Evolutionary conservation across 148 eudicot genomes (phyloP).

Genomic region (Heliamphora exappendiculata): DNA sequence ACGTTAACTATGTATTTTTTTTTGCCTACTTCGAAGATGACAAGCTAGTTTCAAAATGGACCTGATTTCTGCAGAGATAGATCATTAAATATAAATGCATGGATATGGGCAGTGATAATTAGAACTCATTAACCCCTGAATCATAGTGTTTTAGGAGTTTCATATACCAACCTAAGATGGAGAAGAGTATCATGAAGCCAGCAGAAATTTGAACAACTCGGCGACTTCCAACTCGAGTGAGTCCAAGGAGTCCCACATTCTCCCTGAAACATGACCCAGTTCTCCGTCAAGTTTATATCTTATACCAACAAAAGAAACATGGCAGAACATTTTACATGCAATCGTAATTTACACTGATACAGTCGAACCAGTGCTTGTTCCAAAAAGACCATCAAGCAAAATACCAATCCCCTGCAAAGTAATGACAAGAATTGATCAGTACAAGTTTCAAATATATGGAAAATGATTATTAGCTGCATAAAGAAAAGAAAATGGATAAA

Average conservation of each 20-base stretch:
- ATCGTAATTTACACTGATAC: conserved; percentile 79
- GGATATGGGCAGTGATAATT: background rate
- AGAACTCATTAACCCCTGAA: background rate
- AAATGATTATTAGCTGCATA: background rate
- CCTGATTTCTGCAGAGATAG: background rate
- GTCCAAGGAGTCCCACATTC: conserved; percentile 93
- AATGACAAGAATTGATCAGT: background rate
- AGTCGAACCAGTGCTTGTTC: conserved; percentile 82
- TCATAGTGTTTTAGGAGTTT: background rate
- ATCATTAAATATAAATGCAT: background rate
- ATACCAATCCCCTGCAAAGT: conserved; percentile 77
- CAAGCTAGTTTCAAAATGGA: background rate
- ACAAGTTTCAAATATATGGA: background rate
- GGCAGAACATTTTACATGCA: background rate
- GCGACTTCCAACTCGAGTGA: conserved; percentile 96
- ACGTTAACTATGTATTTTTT: background rate
- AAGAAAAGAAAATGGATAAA: background rate
- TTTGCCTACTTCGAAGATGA: background rate
- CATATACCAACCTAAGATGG: conserved; percentile 60
- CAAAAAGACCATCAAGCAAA: conserved; percentile 86
- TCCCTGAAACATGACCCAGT: conserved; percentile 45
- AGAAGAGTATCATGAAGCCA: conserved; percentile 96
- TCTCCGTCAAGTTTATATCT: conserved; percentile 1
- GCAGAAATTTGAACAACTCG: conserved; percentile 98
- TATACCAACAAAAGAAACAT: background rate